Evolutionary conservation across 2,329 filamentous ascomycete genomes (phyloP).

Genomic region (Cyclaneusma minus): DNA sequence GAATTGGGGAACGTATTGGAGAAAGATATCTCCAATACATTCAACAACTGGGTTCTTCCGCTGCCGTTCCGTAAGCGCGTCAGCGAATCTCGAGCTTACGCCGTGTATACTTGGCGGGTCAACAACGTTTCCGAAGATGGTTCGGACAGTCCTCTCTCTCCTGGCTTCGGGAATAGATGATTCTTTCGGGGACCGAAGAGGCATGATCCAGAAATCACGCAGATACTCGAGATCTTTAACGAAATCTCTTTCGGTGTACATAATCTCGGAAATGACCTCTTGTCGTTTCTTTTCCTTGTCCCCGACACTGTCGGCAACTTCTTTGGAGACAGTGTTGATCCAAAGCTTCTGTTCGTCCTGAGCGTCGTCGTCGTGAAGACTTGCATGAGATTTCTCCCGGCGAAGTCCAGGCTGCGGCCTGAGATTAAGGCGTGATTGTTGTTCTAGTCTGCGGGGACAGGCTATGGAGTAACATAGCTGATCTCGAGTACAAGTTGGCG

Average conservation of each 20-base stretch:
- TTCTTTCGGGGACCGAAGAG: conserved; percentile 51
- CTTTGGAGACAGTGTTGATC: conserved; percentile 97
- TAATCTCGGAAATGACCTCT: conserved; percentile 94
- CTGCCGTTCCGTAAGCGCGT: conserved; percentile 77
- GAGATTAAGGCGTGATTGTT: conserved; percentile 85
- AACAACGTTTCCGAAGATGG: conserved; percentile 90
- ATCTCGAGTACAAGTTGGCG: conserved; percentile 89
- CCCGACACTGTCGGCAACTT: conserved; percentile 76
- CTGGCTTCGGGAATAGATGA: conserved; percentile 83
- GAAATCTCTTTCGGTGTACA: conserved; percentile 97
- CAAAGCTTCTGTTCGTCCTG: conserved; percentile 95
- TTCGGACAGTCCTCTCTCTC: conserved; percentile 80
- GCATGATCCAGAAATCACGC: conserved; percentile 96
- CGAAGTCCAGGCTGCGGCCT: conserved; percentile 75
- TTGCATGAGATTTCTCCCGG: conserved; percentile 50
- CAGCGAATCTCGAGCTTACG: conserved; percentile 79
- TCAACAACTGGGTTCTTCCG: conserved; percentile 80
- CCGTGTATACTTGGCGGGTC: conserved; percentile 68
- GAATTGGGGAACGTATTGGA: conserved; percentile 83
- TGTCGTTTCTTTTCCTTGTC: conserved; percentile 95
- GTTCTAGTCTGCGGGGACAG: conserved; percentile 82
- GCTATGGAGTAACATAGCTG: conserved; percentile 96
- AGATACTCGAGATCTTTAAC: conserved; percentile 98
- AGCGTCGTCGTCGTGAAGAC: conserved; percentile 73
- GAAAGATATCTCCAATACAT: conserved; percentile 85